Base-by-base conservation (phyloP, 1,139 yeast species). In the Geotrichum phurueaensis region DNA sequence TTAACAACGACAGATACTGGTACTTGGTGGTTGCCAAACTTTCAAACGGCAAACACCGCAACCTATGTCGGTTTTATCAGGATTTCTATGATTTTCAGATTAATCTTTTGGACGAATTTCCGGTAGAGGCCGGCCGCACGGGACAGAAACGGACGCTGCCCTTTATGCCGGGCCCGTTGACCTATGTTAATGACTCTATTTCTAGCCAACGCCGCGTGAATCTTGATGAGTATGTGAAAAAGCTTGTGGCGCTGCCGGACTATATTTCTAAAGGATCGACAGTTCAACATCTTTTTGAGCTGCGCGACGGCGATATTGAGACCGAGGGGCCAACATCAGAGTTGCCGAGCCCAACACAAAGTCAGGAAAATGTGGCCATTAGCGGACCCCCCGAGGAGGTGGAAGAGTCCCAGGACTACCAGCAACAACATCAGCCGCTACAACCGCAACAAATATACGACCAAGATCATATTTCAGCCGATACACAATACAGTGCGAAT, bases 1-100 rank as follows among this genome's bases (percentile, higher is more conserved):
- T 87, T 65, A 94, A 89, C 64, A 89, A 88, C 63, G 96, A 95
- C 18, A 81, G 96, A 64, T 94, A 90, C 74, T 95, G 96, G 88
- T 94, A 89, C 73, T 80, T 89, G 62, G 84, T 94, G 2, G 79
- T 82, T 49, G 91, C 89, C 47, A 81, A 82, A 61, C 76, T 91
- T 66, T 81, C 86, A 43, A 85, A 86, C 70, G 96, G 96, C 10
- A 79, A 81, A 62, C 75, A 76, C 48, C 81, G 97, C 64, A 83
- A 85, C 63, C 78, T 95, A 65, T 91, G 95, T 73, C 82, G 99
- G 65, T 92, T 83, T 75, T 95, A 95, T 74, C 97, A 94, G 73
- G 99, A 95, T 75, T 95, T 95, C 72, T 94, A 92, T 73, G 97
- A 94, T 74, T 83, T 92, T 70, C 99, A 95, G 73, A 94, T 92